Evolutionary conservation across 2,329 filamentous ascomycete genomes (phyloP), one percentile per base, ranked within the genome.

Genomic region (Stagonosporopsis chrysanthemi): DNA sequence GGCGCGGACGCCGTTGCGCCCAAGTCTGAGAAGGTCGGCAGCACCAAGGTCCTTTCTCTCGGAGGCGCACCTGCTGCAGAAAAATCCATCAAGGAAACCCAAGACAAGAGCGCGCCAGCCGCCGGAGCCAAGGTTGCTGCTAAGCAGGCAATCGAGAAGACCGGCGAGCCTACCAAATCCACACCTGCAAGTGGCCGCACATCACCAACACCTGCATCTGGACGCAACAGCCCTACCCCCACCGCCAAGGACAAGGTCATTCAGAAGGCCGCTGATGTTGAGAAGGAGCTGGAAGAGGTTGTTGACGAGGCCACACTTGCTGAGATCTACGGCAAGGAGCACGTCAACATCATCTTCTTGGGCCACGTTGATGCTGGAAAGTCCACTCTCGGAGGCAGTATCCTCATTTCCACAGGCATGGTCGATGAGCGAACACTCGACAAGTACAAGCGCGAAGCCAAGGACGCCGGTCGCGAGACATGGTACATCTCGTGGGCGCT

Each of bases 401-500:
- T 99, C 62, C 83, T 99, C 14, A 97, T 95, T 77, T 88, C 87
- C 49, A 97, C 94, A 5, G 95, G 95, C 59, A 99, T 98, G 95
- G 95, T 99, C n/a, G 96, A 99, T 73, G 92, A 99, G 79, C 88
- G 95, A 75, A 99, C 95, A 33, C 87, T 99, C 84, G 95, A 99
- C 51, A 99, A 99, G 80, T 97, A 97, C 83, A 74, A 75, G 64
- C 88, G 87, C 68, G 96, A 99, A 72, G 94, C 95, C 47, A 98
- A 97, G 83, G 95, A 98, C 11, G 85, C 95, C 64, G 95, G 95
- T 50, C 90, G 93, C 81, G 95, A 98, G 81, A 96, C 94, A 3
- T 99, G 95, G 95, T 99, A 98, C 77, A 85, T 99, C 22, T 99
- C 95, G 40, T 99, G 96, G 95, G 96, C 93, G 60, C 86, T 99